Evolutionary conservation across 1,284 basidiomycete species (phyloP), one percentile per base, ranked within the genome.

Genomic region (Malassezia pachydermatis): DNA sequence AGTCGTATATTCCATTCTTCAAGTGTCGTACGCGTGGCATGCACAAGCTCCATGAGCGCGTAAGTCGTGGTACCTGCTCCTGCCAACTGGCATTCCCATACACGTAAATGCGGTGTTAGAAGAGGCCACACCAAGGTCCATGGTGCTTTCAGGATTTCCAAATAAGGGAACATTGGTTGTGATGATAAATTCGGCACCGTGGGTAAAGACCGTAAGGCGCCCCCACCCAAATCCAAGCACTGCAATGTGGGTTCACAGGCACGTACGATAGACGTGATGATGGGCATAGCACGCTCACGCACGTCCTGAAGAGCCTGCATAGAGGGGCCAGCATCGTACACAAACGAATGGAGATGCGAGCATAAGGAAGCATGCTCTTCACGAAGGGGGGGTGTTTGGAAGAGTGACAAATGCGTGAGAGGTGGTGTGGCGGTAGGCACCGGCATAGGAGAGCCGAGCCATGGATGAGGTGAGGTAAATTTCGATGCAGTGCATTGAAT

Each of bases 311-410:
- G 37, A 14, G 50, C 7, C 7, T 39, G 45, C 9, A 28, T 17
- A 7, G 29, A 23, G 10, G 32, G 30, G 14, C 44, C 39, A 11
- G 44, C 40, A 34, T 35, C 45, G 27, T 42, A 47, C n/a, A 39
- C 35, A 20, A 52, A 29, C 3, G 14, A 22, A n/a, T 17, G n/a
- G 17, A 50, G 42, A 10, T 22, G 25, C 14, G 37, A 19, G 23
- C 38, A 47, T 11, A 33, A 27, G 6, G 17, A 35, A 6, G 44
- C 41, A 11, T 20, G n/a, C 1, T 14, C 29, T 28, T 52, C 38
- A 16, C 23, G 28, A 4, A 52, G 35, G 13, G 48, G 48, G 29
- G 48, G 48, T 23, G 48, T 50, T 5, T 30, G 28, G 35, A 27
- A 24, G 20, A 50, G 37, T 10, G 27, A 20, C 14, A 50, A 23